A percentile compares a stretch with the other conserved stretches of the same genome.
These are phyloP conservation scores for Termitomyces sp. DNA, from an alignment of 768 basidiomycete species.

Conservation along the genomic window DNA sequence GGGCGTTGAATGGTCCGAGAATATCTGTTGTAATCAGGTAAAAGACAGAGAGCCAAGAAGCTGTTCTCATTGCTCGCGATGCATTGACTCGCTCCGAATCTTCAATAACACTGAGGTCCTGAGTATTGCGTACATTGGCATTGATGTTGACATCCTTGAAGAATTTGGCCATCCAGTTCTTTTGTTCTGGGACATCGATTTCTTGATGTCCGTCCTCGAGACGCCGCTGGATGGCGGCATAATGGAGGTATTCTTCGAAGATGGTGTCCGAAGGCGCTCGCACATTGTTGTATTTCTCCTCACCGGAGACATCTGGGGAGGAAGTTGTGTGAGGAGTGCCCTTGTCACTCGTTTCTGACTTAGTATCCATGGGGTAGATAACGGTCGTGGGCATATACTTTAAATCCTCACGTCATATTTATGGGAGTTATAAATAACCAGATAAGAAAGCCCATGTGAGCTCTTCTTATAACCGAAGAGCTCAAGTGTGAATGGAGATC, in stretches of 20 bases:
- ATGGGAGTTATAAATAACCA: not conserved
- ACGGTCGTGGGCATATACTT: not conserved
- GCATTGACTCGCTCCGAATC: conserved; percentile 32
- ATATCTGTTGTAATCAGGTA: conserved; percentile 60
- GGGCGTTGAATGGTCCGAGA: conserved; percentile 55
- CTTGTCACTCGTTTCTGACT: not conserved
- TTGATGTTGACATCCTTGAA: conserved; percentile 26
- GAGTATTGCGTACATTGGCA: conserved; percentile 21
- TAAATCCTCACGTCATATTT: not conserved
- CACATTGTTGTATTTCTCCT: not conserved
- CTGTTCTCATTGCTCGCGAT: conserved; percentile 40
- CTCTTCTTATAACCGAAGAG: not conserved
- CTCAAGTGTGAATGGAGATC: not conserved
- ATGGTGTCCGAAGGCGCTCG: conserved; percentile 4
- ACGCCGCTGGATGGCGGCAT: conserved; percentile 28
- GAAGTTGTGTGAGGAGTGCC: not conserved
- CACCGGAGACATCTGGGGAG: not conserved
- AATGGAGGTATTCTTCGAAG: conserved; percentile 34
- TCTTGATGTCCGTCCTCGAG: conserved; percentile 16
- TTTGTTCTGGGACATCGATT: conserved; percentile 6
- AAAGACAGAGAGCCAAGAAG: conserved; percentile 45
- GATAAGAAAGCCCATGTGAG: not conserved
- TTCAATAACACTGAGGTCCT: conserved; percentile 13
- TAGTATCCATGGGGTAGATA: not conserved
- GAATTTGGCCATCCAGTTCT: conserved; percentile 19